Evolutionary conservation across 495 filamentous ascomycete genomes (phyloP).

Genomic region (Acidomyces sp.): DNA sequence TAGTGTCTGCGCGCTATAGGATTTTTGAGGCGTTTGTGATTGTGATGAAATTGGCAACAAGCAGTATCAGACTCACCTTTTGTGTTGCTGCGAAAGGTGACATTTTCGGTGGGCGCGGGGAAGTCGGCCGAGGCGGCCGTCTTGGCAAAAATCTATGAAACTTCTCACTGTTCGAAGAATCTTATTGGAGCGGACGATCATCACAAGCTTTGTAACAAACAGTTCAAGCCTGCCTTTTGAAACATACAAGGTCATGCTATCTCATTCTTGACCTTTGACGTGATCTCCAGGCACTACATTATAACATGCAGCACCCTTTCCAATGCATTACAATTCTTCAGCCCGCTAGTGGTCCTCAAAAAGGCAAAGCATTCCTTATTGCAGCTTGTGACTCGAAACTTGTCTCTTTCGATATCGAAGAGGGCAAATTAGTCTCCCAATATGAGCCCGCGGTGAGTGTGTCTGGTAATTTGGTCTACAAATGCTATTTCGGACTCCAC

Average conservation of each 20-base stretch:
- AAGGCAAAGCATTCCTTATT: conserved; percentile 1
- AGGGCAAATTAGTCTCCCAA: conserved; percentile 7
- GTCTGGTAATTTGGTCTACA: conserved; percentile 1
- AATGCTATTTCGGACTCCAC: too few relatives aligned
- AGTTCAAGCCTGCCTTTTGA: neutral
- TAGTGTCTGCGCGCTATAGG: conserved; percentile 52
- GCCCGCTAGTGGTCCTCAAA: neutral
- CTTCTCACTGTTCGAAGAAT: too few relatives aligned
- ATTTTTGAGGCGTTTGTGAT: conserved; percentile 14
- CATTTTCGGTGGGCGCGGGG: too few relatives aligned
- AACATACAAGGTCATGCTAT: neutral
- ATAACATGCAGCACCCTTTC: conserved; percentile 12
- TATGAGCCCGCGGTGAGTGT: neutral
- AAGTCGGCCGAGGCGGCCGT: too few relatives aligned
- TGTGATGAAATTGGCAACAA: neutral
- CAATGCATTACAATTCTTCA: conserved; percentile 6
- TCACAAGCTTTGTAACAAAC: too few relatives aligned
- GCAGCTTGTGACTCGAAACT: conserved; percentile 15
- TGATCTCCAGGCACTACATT: too few relatives aligned
- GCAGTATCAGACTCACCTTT: neutral
- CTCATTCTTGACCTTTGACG: too few relatives aligned
- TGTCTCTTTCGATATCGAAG: neutral
- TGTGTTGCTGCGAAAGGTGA: too few relatives aligned
- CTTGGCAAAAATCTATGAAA: too few relatives aligned
- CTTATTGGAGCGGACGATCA: too few relatives aligned